Conservation (phyloP, 441 rosid genomes). For the Eruca vesicaria region DNA sequence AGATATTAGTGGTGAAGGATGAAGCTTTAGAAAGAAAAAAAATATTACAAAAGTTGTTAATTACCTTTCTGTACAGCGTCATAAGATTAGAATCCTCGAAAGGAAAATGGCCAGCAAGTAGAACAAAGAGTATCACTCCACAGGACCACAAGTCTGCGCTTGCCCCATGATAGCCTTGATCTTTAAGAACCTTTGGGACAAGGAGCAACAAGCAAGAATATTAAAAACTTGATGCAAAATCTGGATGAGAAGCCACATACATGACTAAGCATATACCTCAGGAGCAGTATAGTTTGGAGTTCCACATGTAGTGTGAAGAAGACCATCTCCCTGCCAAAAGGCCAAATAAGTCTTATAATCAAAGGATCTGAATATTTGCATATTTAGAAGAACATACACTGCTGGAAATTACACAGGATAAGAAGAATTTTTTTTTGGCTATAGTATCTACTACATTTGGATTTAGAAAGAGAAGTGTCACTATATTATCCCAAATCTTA, state of each 20-base stretch:
- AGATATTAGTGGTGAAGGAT: constrained; percentile 20
- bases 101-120: constrained; percentile 98
- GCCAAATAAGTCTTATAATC: constrained; percentile 27
- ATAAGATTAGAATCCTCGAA: constrained; percentile 88
- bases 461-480: neutral
- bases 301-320: constrained; percentile 95
- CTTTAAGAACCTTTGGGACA: constrained; percentile 84
- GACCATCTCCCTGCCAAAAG: constrained; percentile 79
- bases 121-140: constrained; percentile 95
- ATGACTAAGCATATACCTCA: constrained; percentile 60
- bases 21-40: neutral
- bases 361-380: neutral
- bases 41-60: constrained; percentile 37
- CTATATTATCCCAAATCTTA: constrained; percentile 2
- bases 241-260: constrained; percentile 18
- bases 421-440: neutral
- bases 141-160: constrained; percentile 98
- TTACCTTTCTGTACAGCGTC: constrained; percentile 84
- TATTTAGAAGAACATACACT: neutral
- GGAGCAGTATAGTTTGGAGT: constrained; percentile 99
- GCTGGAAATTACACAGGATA: neutral
- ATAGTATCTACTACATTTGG: neutral
- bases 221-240: constrained; percentile 11
- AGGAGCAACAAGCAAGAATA: constrained; percentile 7
- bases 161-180: constrained; percentile 93